Conservation (phyloP, 345 rosid genomes). For the Arabidopsis suecica region DNA sequence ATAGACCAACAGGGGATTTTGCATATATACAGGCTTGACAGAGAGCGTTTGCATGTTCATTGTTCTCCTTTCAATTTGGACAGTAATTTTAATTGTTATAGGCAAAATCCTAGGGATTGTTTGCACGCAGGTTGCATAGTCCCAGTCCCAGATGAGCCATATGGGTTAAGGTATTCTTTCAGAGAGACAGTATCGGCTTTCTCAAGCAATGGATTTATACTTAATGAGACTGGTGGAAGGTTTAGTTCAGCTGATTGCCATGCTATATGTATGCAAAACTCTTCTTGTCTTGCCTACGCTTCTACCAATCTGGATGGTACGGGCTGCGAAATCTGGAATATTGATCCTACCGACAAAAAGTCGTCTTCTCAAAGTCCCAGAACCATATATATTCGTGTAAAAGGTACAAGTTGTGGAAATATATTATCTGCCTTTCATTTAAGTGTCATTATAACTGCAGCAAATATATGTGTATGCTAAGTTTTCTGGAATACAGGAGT, state of each 20-base stretch:
- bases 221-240: constrained; percentile 33
- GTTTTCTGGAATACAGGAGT: constrained; percentile 19
- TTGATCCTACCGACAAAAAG: neutral
- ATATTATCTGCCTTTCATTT: neutral
- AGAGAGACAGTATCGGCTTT: neutral
- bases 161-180: neutral
- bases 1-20: constrained; percentile 28
- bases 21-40: constrained; percentile 6
- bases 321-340: constrained; percentile 53
- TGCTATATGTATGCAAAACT: constrained; percentile 41
- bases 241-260: constrained; percentile 40
- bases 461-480: neutral
- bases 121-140: neutral
- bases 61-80: constrained; percentile 20
- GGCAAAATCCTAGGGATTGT: neutral
- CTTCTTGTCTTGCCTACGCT: constrained; percentile 56
- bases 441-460: constrained; percentile 3
- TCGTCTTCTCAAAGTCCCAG: constrained; percentile 21
- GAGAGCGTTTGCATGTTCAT: neutral
- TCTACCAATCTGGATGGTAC: constrained; percentile 42
- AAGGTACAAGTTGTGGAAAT: constrained; percentile 4
- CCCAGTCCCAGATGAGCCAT: neutral
- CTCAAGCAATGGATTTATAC: constrained; percentile 29
- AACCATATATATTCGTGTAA: constrained; percentile 18
- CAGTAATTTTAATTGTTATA: neutral